A percentile compares a stretch with the other conserved stretches of the same genome.
These are phyloP conservation scores for Candida silvicultrix DNA, from an alignment of 805 yeast genomes.

Conservation along the genomic window DNA sequence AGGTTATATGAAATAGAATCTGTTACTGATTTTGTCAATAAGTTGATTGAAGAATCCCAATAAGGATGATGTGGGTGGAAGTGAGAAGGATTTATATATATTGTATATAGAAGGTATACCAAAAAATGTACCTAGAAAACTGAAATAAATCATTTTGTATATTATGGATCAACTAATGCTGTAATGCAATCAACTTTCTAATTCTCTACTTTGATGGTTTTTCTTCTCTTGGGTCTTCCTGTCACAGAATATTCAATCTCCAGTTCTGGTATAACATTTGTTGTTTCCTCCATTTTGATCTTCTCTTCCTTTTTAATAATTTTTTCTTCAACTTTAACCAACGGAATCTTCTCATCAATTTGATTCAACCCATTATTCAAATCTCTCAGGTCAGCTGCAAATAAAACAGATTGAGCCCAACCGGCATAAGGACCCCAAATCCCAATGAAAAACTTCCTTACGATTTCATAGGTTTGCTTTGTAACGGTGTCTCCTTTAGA, in stretches of 20 bases:
- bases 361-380: slow-evolving; percentile 61
- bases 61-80: background rate
- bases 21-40: slow-evolving; percentile 22
- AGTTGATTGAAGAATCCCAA: slow-evolving; percentile 9
- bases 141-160: background rate
- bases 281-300: slow-evolving; percentile 2
- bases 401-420: slow-evolving; percentile 96
- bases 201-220: slow-evolving; percentile 5
- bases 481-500: slow-evolving; percentile 22
- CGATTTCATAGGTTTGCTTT: slow-evolving; percentile 30
- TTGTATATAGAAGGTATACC: slow-evolving; percentile 3
- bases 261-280: slow-evolving; percentile 8
- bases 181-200: background rate
- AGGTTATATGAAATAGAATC: slow-evolving; percentile 29
- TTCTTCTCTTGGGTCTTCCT: slow-evolving; percentile 24
- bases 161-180: background rate
- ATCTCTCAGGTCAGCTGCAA: slow-evolving; percentile 76
- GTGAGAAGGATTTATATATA: background rate
- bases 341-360: slow-evolving; percentile 16
- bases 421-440: slow-evolving; percentile 93
- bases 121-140: slow-evolving; percentile 2
- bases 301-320: slow-evolving; percentile 3
- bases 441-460: slow-evolving; percentile 51
- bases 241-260: slow-evolving; percentile 20
- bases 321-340: slow-evolving; percentile 11